A percentile compares a stretch with the other conserved stretches of the same genome.
Conservation (phyloP, 2,329 filamentous ascomycete genomes). For the Tolypocladium endophyticum region DNA sequence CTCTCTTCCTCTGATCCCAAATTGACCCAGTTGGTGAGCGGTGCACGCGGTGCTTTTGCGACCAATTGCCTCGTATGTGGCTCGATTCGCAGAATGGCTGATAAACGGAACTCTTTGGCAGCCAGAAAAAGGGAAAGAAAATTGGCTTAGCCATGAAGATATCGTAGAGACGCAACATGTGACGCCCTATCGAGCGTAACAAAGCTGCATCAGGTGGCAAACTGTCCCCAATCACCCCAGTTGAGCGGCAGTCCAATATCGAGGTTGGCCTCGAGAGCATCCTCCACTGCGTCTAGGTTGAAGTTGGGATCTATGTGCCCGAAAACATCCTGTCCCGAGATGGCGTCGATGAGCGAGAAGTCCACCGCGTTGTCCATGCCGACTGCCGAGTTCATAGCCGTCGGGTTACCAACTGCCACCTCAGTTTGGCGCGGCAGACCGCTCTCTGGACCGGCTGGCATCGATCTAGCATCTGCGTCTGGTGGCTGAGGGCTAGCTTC, state of each 20-base stretch:
- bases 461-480: constrained; percentile 10
- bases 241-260: constrained; percentile 43
- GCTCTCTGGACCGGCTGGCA: constrained; percentile 1
- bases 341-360: constrained; percentile 29
- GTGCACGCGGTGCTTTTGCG: neutral
- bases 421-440: constrained; percentile 6
- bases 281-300: constrained; percentile 41
- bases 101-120: too few relatives aligned
- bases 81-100: neutral
- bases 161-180: neutral
- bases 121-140: neutral
- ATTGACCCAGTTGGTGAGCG: neutral
- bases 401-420: constrained; percentile 12
- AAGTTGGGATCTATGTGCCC: constrained; percentile 45
- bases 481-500: constrained; percentile 17
- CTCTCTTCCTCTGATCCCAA: too few relatives aligned
- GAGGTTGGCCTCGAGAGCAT: constrained; percentile 42
- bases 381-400: constrained; percentile 13
- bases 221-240: constrained; percentile 35
- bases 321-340: constrained; percentile 42
- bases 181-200: neutral
- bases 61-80: neutral
- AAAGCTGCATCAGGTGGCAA: constrained; percentile 13
- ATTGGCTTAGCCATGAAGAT: neutral
- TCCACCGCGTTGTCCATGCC: constrained; percentile 26